Base-by-base conservation (phyloP, 345 rosid genomes). In the Rhizophora apiculata region DNA sequence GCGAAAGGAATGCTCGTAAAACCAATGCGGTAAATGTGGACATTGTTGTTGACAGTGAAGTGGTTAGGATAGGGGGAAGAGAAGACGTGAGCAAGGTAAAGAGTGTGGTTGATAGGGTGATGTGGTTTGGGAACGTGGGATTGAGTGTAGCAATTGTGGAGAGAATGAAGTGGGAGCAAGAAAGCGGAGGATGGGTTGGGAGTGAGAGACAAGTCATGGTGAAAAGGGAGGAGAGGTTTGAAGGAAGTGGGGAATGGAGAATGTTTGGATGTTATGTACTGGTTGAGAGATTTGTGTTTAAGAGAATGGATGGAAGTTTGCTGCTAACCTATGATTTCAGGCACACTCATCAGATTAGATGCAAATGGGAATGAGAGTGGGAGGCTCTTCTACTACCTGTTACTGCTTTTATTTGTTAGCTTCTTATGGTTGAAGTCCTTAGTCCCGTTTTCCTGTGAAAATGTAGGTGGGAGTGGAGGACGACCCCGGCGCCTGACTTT, bases 271-370 rank as follows among this genome's bases (percentile, higher is more conserved):
- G 65, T 6, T 69, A 69, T 69, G 59, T 58, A 19, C 37, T 74
- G 62, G 78, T 64, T 26, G 73, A 74, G 70, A 74, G 70, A 30
- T 74, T 69, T 59, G 61, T 52, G 9, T 32, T 68, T 46, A 74
- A 55, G 61, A 74, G 73, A 62, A 63, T 64, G 65, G 27, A 69
- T 64, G 73, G 73, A 34, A 74, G 69, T 18, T 49, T 57, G 21
- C 5, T 63, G 24, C 60, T 74, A 3, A 48, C 55, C 20, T 46
- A 22, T 57, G 65, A 58, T 16, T 74, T 74, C 58, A 68, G 27
- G 60, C 73, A 74, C 39, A 8, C 69, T 29, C n/a, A 64, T 36
- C 73, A 8, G 0, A 9, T 58, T 20, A 63, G 60, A 54, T 54
- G 48, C 39, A 65, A 64, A 53, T 65, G 70, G 67, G 74, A 64